phyloP scores from a whole-genome alignment of 148 eudicot species.

The Diospyros lotus region DNA sequence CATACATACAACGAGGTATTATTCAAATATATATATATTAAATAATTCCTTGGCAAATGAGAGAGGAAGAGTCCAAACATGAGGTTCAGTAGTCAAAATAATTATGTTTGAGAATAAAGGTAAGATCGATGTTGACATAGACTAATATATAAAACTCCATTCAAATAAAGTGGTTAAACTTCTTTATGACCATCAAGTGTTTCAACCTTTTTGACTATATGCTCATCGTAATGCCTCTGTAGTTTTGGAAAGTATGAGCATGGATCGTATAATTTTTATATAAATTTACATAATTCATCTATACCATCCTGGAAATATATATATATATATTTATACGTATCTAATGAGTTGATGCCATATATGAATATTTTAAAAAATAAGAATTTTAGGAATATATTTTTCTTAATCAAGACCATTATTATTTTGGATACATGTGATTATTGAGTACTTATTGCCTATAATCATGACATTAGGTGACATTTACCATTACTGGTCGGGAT shows the following conservation, averaged over 20 bases:
- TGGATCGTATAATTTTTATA: conserved; percentile 13
- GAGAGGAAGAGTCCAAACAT: conserved; percentile 7
- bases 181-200: conserved; percentile 10
- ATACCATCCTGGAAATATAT: background rate
- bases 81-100: background rate
- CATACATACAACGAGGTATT: too few relatives aligned
- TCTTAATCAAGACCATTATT: background rate
- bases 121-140: background rate
- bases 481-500: background rate
- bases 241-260: background rate
- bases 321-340: conserved; percentile 5
- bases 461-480: conserved; percentile 1
- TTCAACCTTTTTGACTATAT: background rate
- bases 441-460: background rate
- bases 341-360: background rate
- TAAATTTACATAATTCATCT: background rate
- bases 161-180: conserved; percentile 8
- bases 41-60: conserved; percentile 10
- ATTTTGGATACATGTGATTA: background rate
- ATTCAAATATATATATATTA: too few relatives aligned
- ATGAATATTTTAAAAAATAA: background rate
- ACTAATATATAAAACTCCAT: background rate
- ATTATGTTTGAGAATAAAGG: conserved; percentile 7
- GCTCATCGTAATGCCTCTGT: background rate
- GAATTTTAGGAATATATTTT: background rate